Conservation (phyloP, 345 rosid species). For the Citrus sinensis region DVS_A1.0 CM039168.1:6191001-6191500, state of each 20-base stretch:
- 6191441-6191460: no score
- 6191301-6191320: neutral
- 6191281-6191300: neutral
- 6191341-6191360: neutral
- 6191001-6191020: constrained; percentile 97
- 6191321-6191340: neutral
- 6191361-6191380: neutral
- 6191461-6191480: no score
- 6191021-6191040: constrained; percentile 42
- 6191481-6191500: no score
- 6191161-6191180: neutral
- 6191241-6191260: neutral
- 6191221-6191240: neutral
- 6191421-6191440: neutral
- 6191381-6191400: neutral
- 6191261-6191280: neutral
- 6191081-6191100: neutral
- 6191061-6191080: neutral
- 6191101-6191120: neutral
- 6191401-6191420: neutral
- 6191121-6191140: neutral
- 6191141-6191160: neutral
- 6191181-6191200: neutral
- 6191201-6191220: neutral
- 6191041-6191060: neutral